Base-by-base conservation (phyloP, 2,329 filamentous ascomycete species). In the Calonectria pteridis region DNA sequence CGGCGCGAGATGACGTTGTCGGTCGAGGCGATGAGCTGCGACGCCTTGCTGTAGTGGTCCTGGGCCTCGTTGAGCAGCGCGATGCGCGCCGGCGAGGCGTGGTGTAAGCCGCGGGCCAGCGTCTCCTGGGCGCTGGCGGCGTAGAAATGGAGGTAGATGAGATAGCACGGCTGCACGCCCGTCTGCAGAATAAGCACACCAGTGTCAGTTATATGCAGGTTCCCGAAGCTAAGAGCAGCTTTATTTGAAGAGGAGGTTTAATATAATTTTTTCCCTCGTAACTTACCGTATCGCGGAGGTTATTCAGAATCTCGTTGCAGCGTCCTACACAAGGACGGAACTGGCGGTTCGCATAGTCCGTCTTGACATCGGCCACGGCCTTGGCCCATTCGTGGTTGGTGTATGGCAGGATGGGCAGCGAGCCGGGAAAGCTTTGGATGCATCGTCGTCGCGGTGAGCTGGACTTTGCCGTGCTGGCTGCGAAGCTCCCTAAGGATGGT, bases 141-240 rank as follows among this genome's bases (percentile, higher is more conserved):
- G 74, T 91, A 92, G 80, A 92, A 91, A 80, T 91, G 87, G 7
- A 92, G 85, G 73, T 91, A 91, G 76, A 92, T 89, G 40, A 91
- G 84, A 78, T 91, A 88, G 9, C 89, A 84, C 2, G 89, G 88
- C 78, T 91, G 88, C 26, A 89, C 83, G 31, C 84, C 80, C 16
- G 84, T 84, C 81, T 82, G 58, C 14, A 28, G 14, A n/a, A n/a
- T 18, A 40, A 16, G 29, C 11, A 23, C 16, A 26, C n/a, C 31
- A 62, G 55, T 46, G 59, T 63, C 33, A 62, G 72, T 80, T 76
- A 80, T 72, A 58, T 10, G 31, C 50, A 66, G 55, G 68, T 65
- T 71, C 50, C 28, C 6, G 16, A 26, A 58, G 6, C 29, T 23
- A 14, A 31, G 37, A 3, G 20, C 18, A 46, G 6, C 13, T 46